phyloP scores from a whole-genome alignment of 1,139 yeast species.

The Geotrichum siamense region DNA sequence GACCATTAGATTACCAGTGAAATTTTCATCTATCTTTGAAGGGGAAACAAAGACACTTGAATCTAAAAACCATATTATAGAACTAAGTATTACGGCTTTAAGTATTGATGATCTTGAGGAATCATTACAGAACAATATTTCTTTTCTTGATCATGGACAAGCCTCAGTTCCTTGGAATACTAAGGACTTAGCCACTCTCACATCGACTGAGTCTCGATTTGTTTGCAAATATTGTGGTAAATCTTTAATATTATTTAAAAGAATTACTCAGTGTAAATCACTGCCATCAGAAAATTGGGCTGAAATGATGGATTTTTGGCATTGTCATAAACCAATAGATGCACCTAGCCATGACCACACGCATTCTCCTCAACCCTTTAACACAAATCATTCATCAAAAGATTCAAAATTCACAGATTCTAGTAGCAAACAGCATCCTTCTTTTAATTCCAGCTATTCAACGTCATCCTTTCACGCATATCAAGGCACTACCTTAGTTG shows the following conservation, averaged over 20 bases:
- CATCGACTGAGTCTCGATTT: neutral
- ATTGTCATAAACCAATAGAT: slow-evolving; percentile 78
- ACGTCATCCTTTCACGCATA: slow-evolving; percentile 42
- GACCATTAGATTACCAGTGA: slow-evolving; percentile 6
- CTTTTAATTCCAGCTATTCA: slow-evolving; percentile 27
- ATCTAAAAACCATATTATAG: neutral
- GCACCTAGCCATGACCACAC: slow-evolving; percentile 27
- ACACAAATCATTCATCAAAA: neutral
- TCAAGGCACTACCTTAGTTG: slow-evolving; percentile 44
- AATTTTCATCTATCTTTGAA: slow-evolving; percentile 5
- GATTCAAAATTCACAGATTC: neutral
- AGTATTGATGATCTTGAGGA: neutral
- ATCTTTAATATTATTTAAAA: slow-evolving; percentile 1
- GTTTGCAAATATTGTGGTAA: slow-evolving; percentile 3
- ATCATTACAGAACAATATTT: slow-evolving; percentile 1
- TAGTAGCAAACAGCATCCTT: too few species aligned
- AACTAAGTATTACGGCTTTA: slow-evolving; percentile 10
- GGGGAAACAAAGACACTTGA: slow-evolving; percentile 4
- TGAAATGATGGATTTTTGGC: slow-evolving; percentile 97
- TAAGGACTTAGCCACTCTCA: slow-evolving; percentile 1
- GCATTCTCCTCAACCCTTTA: neutral
- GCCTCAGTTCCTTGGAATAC: slow-evolving; percentile 9
- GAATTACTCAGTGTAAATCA: slow-evolving; percentile 37
- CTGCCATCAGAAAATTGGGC: slow-evolving; percentile 94
- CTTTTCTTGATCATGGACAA: slow-evolving; percentile 11